Evolutionary conservation across 2,329 filamentous ascomycete species (phyloP), one percentile per base, ranked within the genome.

Genomic region (Pseudocercospora fijiensis): DNA sequence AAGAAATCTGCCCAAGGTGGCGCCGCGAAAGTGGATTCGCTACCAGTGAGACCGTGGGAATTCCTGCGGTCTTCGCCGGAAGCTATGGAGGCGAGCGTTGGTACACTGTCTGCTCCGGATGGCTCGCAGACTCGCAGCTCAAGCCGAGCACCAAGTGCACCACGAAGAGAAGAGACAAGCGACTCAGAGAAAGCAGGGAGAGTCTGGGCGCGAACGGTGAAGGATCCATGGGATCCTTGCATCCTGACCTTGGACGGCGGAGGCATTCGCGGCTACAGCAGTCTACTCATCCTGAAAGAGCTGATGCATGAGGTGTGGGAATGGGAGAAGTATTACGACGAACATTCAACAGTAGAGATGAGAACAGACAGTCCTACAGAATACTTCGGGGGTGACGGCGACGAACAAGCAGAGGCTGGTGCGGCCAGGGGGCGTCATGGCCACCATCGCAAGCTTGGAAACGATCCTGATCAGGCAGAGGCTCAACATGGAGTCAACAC

Each of bases 251-350:
- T 81, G 45, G 77, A 84, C 72, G 81, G 82, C 57, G 81, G 82
- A 37, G 81, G 82, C 6, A 83, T 84, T 43, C 75, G 82, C 62
- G 81, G 81, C 64, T 83, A 83, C 73, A 80, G 80, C 60, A 81
- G 78, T 69, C 75, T 83, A 51, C 70, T 83, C 57, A 83, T 83
- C 26, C 69, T 83, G 47, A 74, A 81, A 67, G 76, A 73, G 18
- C 74, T 84, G 62, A 82, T 83, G 80, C 79, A 79, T 68, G 78
- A 82, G 66, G 72, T 83, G 51, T 78, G 78, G 65, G 51, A 74
- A 68, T 81, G 78, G 73, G 81, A 83, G 69, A 70, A 73, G 60
- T 75, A 81, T 61, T 71, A 74, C 30, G 74, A 79, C 24, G 62
- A 69, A 33, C 22, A 60, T 9, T 58, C 61, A 16, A 65, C 60